phyloP scores from a whole-genome alignment of 1,284 basidiomycete species.

The Kwoniella shivajii region DNA sequence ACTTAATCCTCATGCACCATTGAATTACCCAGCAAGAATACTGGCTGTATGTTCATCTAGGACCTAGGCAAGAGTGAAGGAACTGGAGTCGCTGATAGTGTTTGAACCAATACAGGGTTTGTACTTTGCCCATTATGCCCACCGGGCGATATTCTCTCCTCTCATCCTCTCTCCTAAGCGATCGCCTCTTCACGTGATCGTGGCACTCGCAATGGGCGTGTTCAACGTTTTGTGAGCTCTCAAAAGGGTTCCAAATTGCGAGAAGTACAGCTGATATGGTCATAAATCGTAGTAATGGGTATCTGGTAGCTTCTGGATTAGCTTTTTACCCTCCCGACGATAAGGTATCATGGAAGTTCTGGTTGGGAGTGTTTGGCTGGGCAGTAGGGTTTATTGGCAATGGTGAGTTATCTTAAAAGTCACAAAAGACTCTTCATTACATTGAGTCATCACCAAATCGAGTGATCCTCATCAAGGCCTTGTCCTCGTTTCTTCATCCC shows the following conservation, averaged over 20 bases:
- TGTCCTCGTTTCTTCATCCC: too few species aligned
- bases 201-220: slow-evolving; percentile 62
- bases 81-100: neutral
- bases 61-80: neutral
- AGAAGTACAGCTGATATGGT: slow-evolving; percentile 10
- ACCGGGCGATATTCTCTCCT: slow-evolving; percentile 80
- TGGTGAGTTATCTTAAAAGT: slow-evolving; percentile 29
- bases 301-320: slow-evolving; percentile 30
- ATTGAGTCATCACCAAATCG: neutral
- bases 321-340: slow-evolving; percentile 39
- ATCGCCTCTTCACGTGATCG: slow-evolving; percentile 71
- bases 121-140: slow-evolving; percentile 77
- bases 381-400: slow-evolving; percentile 73
- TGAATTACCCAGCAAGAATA: slow-evolving; percentile 59
- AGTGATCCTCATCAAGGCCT: neutral
- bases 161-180: slow-evolving; percentile 74
- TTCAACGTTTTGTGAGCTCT: slow-evolving; percentile 75
- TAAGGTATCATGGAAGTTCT: slow-evolving; percentile 59
- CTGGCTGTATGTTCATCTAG: slow-evolving; percentile 55
- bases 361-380: slow-evolving; percentile 68
- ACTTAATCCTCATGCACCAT: slow-evolving; percentile 36
- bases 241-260: neutral
- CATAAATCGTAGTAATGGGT: slow-evolving; percentile 34
- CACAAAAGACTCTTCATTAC: neutral
- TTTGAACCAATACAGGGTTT: slow-evolving; percentile 43